Conservation (phyloP, 805 yeast species). For the Ogataea parapolymorpha region DNA sequence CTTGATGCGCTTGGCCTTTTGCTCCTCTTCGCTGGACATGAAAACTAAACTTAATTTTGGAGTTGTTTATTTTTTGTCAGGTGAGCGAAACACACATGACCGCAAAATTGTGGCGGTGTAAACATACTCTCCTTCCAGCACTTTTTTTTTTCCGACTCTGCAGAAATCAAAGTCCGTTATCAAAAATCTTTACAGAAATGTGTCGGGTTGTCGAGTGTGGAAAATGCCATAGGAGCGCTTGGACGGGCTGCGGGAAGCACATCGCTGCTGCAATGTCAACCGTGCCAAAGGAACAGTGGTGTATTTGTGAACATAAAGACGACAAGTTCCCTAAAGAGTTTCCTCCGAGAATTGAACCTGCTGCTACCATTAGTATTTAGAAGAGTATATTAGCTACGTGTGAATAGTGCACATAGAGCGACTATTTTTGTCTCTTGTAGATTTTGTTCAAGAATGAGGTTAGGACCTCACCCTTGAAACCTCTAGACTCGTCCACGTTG, state of each 20-base stretch:
- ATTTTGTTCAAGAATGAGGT: slow-evolving; percentile 83
- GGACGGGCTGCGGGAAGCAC: slow-evolving; percentile 47
- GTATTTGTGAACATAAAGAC: slow-evolving; percentile 31
- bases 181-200: slow-evolving; percentile 21
- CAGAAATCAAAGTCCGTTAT: neutral
- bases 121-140: neutral
- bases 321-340: slow-evolving; percentile 28
- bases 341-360: slow-evolving; percentile 38
- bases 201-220: slow-evolving; percentile 37
- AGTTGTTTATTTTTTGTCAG: slow-evolving; percentile 15
- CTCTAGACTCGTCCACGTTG: slow-evolving; percentile 82
- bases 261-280: slow-evolving; percentile 39
- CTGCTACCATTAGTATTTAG: slow-evolving; percentile 14
- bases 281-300: slow-evolving; percentile 37
- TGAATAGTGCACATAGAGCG: neutral
- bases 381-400: neutral
- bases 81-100: slow-evolving; percentile 22
- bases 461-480: slow-evolving; percentile 88
- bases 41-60: neutral
- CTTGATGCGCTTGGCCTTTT: slow-evolving; percentile 13
- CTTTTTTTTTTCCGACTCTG: neutral
- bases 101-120: slow-evolving; percentile 4
- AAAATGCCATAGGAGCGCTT: slow-evolving; percentile 32
- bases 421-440: slow-evolving; percentile 86
- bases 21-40: slow-evolving; percentile 14